phyloP scores from a whole-genome alignment of 176 grass and related monocot species.

The Echinochloa phyllopogon region DNA sequence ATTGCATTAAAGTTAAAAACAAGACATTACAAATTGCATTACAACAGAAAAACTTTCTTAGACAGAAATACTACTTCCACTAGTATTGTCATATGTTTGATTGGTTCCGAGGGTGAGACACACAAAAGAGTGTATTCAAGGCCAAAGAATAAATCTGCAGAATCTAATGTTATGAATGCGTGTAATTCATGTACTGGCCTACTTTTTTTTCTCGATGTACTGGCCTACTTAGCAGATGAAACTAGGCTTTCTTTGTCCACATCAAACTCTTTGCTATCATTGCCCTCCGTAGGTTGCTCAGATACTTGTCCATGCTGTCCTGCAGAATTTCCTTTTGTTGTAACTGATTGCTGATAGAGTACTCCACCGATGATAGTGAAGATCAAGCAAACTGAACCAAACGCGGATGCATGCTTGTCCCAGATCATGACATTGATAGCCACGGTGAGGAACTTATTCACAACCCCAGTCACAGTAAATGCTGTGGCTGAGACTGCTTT shows the following conservation, averaged over 20 bases:
- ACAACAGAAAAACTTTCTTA: background rate
- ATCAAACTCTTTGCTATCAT: constrained; percentile 35
- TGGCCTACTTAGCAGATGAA: constrained; percentile 40
- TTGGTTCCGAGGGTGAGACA: constrained; percentile 17
- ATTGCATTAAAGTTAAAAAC: constrained; percentile 5
- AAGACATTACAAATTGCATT: background rate
- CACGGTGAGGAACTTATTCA: constrained; percentile 85
- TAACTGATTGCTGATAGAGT: constrained; percentile 87
- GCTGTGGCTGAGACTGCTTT: constrained; percentile 85
- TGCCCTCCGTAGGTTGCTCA: constrained; percentile 29
- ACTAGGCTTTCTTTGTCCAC: constrained; percentile 61
- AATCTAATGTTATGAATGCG: constrained; percentile 34
- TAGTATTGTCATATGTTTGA: background rate
- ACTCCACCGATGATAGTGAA: constrained; percentile 73
- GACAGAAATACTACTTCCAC: background rate
- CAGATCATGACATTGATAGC: constrained; percentile 87
- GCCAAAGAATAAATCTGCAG: constrained; percentile 22
- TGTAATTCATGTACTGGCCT: background rate
- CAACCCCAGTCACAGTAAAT: constrained; percentile 87
- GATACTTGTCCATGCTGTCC: background rate
- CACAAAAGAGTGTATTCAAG: constrained; percentile 11
- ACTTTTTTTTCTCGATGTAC: background rate
- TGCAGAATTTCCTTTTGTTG: constrained; percentile 39
- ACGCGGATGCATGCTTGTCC: constrained; percentile 65
- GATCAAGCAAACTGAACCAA: constrained; percentile 65